Percentiles rank a stretch among this genome's conserved stretches.
Evolutionary conservation across 768 basidiomycete genomes (phyloP).

Genomic region (Rhodosporidiobolus odoratus): DNA sequence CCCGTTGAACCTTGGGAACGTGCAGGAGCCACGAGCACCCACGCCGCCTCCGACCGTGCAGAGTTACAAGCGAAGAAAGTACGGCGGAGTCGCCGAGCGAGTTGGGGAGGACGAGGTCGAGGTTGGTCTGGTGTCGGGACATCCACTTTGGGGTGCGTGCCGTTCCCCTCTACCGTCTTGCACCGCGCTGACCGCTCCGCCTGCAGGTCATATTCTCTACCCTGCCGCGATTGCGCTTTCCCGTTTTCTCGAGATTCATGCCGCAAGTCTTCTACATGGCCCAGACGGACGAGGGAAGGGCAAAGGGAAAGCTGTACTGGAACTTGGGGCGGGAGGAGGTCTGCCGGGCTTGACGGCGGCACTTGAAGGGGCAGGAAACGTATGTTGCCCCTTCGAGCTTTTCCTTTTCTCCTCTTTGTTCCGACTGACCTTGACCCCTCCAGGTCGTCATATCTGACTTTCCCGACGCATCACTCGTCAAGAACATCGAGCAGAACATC

Average conservation of each 20-base stretch:
- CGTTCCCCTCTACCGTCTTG: not conserved
- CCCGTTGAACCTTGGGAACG: too few species aligned
- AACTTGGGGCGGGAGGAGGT: slow-evolving; percentile 90
- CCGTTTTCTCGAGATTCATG: slow-evolving; percentile 43
- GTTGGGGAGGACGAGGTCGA: slow-evolving; percentile 9
- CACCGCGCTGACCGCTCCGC: not conserved
- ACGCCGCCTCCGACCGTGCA: slow-evolving; percentile 31
- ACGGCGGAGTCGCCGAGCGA: slow-evolving; percentile 17
- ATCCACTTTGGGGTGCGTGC: slow-evolving; percentile 36
- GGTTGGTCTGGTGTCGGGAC: slow-evolving; percentile 34
- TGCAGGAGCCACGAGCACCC: slow-evolving; percentile 29
- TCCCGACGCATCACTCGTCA: slow-evolving; percentile 68
- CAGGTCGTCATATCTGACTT: slow-evolving; percentile 88
- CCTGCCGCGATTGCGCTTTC: slow-evolving; percentile 44
- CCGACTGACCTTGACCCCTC: not conserved
- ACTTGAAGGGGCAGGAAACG: slow-evolving; percentile 65
- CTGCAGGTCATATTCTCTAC: slow-evolving; percentile 43
- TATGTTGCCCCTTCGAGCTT: slow-evolving; percentile 44
- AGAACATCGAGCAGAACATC: slow-evolving; percentile 71
- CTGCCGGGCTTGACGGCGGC: slow-evolving; percentile 73
- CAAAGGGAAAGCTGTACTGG: slow-evolving; percentile 57
- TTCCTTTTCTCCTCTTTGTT: not conserved
- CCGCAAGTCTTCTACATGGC: slow-evolving; percentile 28
- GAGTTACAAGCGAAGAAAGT: slow-evolving; percentile 21
- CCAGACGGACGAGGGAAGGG: slow-evolving; percentile 23